A percentile compares a stretch with the other conserved stretches of the same genome.
Evolutionary conservation across 2,329 filamentous ascomycete genomes (phyloP).

Genomic region (Bipolaris victoriae): DNA sequence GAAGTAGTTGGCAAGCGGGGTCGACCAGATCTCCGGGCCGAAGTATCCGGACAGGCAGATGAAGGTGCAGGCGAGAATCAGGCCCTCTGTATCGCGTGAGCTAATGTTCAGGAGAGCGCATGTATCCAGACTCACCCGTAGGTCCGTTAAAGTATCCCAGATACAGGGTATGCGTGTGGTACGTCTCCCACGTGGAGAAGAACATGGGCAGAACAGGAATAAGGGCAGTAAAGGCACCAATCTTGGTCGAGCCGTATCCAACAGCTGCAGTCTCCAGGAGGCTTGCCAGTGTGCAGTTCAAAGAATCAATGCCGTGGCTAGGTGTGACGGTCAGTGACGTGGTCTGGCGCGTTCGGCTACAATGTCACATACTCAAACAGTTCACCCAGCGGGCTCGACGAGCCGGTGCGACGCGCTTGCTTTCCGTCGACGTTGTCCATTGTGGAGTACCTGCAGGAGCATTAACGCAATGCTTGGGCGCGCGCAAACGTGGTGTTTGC

Average conservation of each 20-base stretch:
- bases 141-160: constrained; percentile 96
- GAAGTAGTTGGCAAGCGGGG: constrained; percentile 67
- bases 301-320: constrained; percentile 91
- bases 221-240: constrained; percentile 89
- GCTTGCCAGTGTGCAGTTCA: constrained; percentile 95
- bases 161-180: constrained; percentile 96
- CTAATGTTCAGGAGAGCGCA: not conserved
- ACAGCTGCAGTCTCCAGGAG: constrained; percentile 91
- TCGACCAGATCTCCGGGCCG: constrained; percentile 85
- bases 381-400: constrained; percentile 92
- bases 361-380: constrained; percentile 75
- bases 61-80: constrained; percentile 83
- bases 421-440: constrained; percentile 99
- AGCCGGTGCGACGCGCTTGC: constrained; percentile 91
- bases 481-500: constrained; percentile 9
- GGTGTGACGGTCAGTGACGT: constrained; percentile 28
- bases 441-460: constrained; percentile 73
- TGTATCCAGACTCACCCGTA: constrained; percentile 58
- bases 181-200: constrained; percentile 99
- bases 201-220: constrained; percentile 97
- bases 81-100: constrained; percentile 66
- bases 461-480: constrained; percentile 19
- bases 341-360: constrained; percentile 32
- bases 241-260: constrained; percentile 81
- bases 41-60: constrained; percentile 89